Evolutionary conservation across 345 rosid genomes (phyloP).

Genomic region (Orychophragmus violaceus): DNA sequence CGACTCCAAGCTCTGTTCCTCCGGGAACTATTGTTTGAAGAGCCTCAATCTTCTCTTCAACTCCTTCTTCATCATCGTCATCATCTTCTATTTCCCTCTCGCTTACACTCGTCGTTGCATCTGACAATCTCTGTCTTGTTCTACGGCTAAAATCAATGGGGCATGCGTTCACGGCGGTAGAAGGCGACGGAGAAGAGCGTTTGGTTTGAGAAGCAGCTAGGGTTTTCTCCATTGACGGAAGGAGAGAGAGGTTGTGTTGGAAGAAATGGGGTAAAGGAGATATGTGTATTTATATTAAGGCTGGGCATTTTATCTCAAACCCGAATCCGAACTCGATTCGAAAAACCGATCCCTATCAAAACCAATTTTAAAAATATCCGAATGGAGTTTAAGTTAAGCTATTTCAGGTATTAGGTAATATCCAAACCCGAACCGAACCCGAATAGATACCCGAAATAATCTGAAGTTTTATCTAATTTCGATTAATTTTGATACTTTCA

Average conservation of each 20-base stretch:
- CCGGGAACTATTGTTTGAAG: constrained; percentile 76
- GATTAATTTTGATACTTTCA: too few relatives aligned
- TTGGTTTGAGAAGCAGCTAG: constrained; percentile 13
- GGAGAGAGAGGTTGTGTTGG: constrained; percentile 16
- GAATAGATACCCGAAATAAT: too few relatives aligned
- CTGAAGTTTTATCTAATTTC: too few relatives aligned
- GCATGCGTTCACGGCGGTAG: constrained; percentile 17
- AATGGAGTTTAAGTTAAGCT: too few relatives aligned
- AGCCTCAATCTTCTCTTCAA: constrained; percentile 51
- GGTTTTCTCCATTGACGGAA: constrained; percentile 34
- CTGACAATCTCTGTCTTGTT: constrained; percentile 6
- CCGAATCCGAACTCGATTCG: too few relatives aligned
- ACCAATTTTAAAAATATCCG: too few relatives aligned
- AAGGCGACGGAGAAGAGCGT: constrained; percentile 16
- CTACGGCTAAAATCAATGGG: constrained; percentile 4
- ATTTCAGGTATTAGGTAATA: too few relatives aligned
- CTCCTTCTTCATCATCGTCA: constrained; percentile 32
- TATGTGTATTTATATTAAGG: not conserved
- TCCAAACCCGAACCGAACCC: too few relatives aligned
- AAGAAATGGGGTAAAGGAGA: constrained; percentile 19
- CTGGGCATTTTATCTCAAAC: too few relatives aligned
- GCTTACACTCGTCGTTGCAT: constrained; percentile 18
- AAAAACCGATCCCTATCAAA: too few relatives aligned
- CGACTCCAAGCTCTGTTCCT: constrained; percentile 48
- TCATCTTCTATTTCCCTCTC: constrained; percentile 18